phyloP scores from a whole-genome alignment of 1,139 yeast genomes.

The Debaryomyces robertsiae region DNA sequence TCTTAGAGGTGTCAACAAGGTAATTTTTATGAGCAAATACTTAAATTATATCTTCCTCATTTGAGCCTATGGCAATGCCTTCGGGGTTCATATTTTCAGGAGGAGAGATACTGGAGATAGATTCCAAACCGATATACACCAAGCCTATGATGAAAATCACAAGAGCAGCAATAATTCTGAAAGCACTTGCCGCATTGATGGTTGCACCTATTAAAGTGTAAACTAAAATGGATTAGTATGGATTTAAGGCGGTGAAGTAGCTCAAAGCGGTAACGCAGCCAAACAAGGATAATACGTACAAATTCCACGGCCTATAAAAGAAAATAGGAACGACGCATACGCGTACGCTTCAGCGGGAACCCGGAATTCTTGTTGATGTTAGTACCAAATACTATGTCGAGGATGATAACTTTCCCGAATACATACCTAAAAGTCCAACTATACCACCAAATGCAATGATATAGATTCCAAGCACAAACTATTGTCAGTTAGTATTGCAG shows the following conservation, averaged over 20 bases:
- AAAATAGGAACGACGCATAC: constrained; percentile 79
- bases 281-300: constrained; percentile 39
- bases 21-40: neutral
- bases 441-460: constrained; percentile 57
- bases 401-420: neutral
- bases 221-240: constrained; percentile 38
- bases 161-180: constrained; percentile 57
- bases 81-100: constrained; percentile 72
- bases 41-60: constrained; percentile 46
- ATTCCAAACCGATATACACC: constrained; percentile 62
- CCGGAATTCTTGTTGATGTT: constrained; percentile 49
- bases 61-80: constrained; percentile 48
- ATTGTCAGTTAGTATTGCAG: constrained; percentile 9
- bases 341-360: constrained; percentile 68
- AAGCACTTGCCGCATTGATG: constrained; percentile 58
- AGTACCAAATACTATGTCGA: constrained; percentile 14
- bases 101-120: constrained; percentile 67
- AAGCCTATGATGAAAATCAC: constrained; percentile 61
- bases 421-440: constrained; percentile 57
- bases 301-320: constrained; percentile 82
- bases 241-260: no score
- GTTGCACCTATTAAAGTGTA: constrained; percentile 69
- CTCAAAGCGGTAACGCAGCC: neutral
- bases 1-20: no score
- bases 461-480: constrained; percentile 59